Percentiles rank a stretch among this genome's conserved stretches.
Conservation (phyloP, 495 filamentous ascomycete genomes). For the Penicillium riverlandense region DNA sequence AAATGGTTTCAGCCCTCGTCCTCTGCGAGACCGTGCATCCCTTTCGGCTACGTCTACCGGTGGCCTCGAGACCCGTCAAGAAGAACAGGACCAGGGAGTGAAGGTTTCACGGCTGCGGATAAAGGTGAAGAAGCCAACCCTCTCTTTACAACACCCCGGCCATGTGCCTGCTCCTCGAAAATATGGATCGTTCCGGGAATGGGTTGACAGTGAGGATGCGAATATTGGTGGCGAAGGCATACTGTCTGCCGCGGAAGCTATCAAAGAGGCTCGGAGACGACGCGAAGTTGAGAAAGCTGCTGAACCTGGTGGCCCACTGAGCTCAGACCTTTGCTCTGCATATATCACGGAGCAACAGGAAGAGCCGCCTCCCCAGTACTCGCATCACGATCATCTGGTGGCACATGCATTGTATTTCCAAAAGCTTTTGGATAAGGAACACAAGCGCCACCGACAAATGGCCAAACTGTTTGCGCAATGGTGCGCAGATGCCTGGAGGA, state of each 20-base stretch:
- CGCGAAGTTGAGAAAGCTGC: constrained; percentile 59
- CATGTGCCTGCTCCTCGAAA: constrained; percentile 37
- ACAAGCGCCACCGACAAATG: constrained; percentile 55
- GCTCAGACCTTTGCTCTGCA: constrained; percentile 59
- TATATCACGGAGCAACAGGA: constrained; percentile 71
- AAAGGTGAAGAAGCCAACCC: constrained; percentile 45
- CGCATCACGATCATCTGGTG: constrained; percentile 77
- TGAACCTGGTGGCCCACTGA: constrained; percentile 68
- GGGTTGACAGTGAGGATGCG: constrained; percentile 44
- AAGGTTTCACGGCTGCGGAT: constrained; percentile 41
- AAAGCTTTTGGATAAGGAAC: constrained; percentile 68
- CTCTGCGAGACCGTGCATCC: constrained; percentile 21
- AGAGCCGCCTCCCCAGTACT: constrained; percentile 68
- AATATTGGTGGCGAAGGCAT: constrained; percentile 3
- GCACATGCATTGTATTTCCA: constrained; percentile 76
- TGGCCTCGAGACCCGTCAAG: constrained; percentile 6
- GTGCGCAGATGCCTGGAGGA: constrained; percentile 41
- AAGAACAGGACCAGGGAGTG: constrained; percentile 12
- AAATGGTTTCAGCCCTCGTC: constrained; percentile 17
- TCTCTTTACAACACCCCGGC: constrained; percentile 45
- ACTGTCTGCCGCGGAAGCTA: constrained; percentile 49
- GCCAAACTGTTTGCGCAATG: constrained; percentile 37
- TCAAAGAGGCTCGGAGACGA: constrained; percentile 42
- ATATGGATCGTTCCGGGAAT: constrained; percentile 48
- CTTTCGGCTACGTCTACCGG: constrained; percentile 15